Evolutionary conservation across 345 rosid species (phyloP).

Genomic region (Euphorbia pulcherrima): DNA sequence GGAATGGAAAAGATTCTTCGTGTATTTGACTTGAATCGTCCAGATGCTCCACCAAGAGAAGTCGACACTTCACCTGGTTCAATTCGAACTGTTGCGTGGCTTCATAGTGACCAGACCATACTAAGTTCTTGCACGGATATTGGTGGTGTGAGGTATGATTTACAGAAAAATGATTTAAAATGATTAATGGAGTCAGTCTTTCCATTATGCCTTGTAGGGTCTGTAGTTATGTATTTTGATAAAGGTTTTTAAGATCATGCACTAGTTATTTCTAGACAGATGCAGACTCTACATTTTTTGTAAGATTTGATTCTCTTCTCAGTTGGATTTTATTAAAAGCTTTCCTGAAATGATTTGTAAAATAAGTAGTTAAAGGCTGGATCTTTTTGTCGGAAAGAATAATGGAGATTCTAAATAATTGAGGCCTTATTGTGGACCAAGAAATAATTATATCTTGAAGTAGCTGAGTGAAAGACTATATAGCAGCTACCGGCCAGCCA

Average conservation of each 20-base stretch:
- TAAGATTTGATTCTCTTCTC: not conserved
- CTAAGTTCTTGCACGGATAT: slow-evolving; percentile 84
- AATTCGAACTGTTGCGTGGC: slow-evolving; percentile 86
- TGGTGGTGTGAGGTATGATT: slow-evolving; percentile 79
- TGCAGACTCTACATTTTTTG: not conserved
- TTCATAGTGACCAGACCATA: slow-evolving; percentile 93
- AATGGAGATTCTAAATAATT: not conserved
- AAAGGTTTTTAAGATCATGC: not conserved
- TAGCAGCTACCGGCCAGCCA: not conserved
- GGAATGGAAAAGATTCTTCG: slow-evolving; percentile 90
- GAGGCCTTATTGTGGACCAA: not conserved
- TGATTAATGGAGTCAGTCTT: not conserved
- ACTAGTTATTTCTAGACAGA: slow-evolving; percentile 1
- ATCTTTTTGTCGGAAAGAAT: not conserved
- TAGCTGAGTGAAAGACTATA: not conserved
- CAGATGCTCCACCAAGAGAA: slow-evolving; percentile 86
- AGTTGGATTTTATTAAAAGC: not conserved
- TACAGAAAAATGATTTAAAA: not conserved
- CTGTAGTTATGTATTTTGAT: not conserved
- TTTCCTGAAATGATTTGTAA: not conserved
- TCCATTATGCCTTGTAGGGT: not conserved
- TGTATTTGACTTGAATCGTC: slow-evolving; percentile 76
- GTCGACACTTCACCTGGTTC: slow-evolving; percentile 85
- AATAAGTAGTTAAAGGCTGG: not conserved
- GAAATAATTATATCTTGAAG: not conserved